phyloP scores from a whole-genome alignment of 2,329 filamentous ascomycete genomes.

The Beauveria scarabaeidicola region DNA sequence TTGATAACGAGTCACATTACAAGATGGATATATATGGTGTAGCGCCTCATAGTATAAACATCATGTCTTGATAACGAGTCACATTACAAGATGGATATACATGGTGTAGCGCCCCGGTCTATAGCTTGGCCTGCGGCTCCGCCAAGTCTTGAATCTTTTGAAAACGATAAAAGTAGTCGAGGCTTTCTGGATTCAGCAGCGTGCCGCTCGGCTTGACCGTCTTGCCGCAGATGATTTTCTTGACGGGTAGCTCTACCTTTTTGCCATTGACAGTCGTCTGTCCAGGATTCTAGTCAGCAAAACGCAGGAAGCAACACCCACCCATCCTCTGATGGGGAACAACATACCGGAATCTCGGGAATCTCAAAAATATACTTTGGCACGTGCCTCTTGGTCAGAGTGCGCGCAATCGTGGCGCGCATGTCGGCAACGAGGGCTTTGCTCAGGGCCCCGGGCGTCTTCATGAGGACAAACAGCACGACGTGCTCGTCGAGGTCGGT shows the following conservation, averaged over 20 bases:
- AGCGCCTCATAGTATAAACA: neutral
- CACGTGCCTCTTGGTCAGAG: conserved; percentile 65
- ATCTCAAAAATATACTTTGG: conserved; percentile 73
- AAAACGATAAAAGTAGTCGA: conserved; percentile 74
- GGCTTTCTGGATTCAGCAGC: conserved; percentile 63
- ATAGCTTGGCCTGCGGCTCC: conserved; percentile 25
- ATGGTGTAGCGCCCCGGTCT: neutral
- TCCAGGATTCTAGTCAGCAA: neutral
- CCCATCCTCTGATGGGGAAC: no score
- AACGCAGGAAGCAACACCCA: neutral
- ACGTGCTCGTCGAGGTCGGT: conserved; percentile 45
- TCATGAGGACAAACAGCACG: conserved; percentile 48
- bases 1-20: neutral
- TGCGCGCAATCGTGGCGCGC: conserved; percentile 55
- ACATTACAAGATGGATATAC: neutral
- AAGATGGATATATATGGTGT: neutral
- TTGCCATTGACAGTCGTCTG: conserved; percentile 79
- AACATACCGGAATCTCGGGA: conserved; percentile 65
- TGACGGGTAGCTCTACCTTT: conserved; percentile 77
- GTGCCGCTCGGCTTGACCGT: conserved; percentile 69
- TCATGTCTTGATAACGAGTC: neutral
- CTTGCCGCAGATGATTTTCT: conserved; percentile 72
- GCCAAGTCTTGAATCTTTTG: conserved; percentile 27
- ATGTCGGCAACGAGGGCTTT: conserved; percentile 46
- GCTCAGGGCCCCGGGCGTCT: conserved; percentile 49